Base-by-base conservation (phyloP, 2,329 filamentous ascomycete genomes). In the Exophiala lecanii-corni region DNA sequence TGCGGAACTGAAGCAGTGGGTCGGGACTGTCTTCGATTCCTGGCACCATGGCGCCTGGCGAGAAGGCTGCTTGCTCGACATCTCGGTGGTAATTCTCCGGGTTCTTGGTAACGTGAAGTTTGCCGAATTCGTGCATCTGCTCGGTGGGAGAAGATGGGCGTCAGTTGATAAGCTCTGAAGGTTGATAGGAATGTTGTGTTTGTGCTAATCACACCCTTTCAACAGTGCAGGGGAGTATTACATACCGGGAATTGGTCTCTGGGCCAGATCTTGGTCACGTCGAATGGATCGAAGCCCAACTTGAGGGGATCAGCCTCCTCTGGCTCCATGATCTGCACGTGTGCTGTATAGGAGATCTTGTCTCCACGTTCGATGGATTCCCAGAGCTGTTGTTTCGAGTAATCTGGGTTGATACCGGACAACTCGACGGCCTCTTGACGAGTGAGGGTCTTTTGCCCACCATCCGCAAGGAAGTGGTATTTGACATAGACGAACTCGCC, bases 1-100 rank as follows among this genome's bases (percentile, higher is more conserved):
- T 71, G 37, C 84, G 81, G 17, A 82, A 83, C 60, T 87, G 83
- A 0, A 89, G 74, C 9, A 88, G 69, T 39, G 84, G 84, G 43
- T 88, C 84, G 1, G 87, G 78, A 4, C 78, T 79, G 59, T 87
- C 86, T 55, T 84, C 83, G 49, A 89, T 74, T 18, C 84, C 84
- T 17, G 82, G 76, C 13, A 88, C 81, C 30, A 87, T 74, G 55
- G 87, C 82, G 5, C 80, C 82, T 2, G 82, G 81, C 76, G 84
- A 81, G 61, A 82, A 86, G 77, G 82, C 50, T 3, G 36, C 21
- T 58, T 88, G 83, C 62, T 89, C 85, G 0, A 82, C 86, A 62
- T 89, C 83, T 6, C 84, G 78, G 60, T 88, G 89, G 67, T 84
- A 89, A 62, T 89, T 87, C 39, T 71, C 70, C 0, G 82, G 81